These are phyloP conservation scores for Jatropha multifida DNA, from an alignment of 441 rosid genomes.

Conservation along the genomic window DNA sequence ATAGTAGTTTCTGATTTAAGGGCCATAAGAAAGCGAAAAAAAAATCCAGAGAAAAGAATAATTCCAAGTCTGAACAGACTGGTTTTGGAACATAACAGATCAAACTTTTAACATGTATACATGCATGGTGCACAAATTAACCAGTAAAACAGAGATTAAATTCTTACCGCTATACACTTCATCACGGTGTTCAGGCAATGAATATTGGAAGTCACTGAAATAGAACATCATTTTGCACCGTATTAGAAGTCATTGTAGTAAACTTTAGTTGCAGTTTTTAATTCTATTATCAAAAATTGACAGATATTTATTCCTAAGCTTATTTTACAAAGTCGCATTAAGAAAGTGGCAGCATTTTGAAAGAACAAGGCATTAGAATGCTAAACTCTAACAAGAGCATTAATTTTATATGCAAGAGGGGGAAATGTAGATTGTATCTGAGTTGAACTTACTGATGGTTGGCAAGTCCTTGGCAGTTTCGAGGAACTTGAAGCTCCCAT, in stretches of 20 bases:
- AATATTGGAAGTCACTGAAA: conserved; percentile 77
- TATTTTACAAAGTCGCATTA: not conserved
- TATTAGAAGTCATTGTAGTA: conserved; percentile 23
- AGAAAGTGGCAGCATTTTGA: not conserved
- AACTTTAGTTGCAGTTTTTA: not conserved
- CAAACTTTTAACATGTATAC: not conserved
- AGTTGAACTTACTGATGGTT: conserved; percentile 65
- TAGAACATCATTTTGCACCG: conserved; percentile 11
- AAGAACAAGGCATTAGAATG: not conserved
- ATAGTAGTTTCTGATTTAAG: not conserved
- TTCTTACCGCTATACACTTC: conserved; percentile 95
- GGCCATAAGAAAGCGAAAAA: too few relatives aligned
- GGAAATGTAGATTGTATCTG: too few relatives aligned
- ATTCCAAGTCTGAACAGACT: not conserved
- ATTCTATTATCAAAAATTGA: not conserved
- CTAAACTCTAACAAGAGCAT: not conserved
- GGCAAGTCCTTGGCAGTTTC: conserved; percentile 82
- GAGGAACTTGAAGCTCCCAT: conserved; percentile 74
- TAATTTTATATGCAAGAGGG: not conserved
- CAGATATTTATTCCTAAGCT: not conserved
- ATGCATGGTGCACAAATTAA: not conserved
- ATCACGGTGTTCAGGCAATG: conserved; percentile 84
- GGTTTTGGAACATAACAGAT: too few relatives aligned
- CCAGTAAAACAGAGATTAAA: not conserved
- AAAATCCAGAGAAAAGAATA: not conserved